Conservation (phyloP, 306 rosid species). For the Amphicarpaea edgeworthii region DNA sequence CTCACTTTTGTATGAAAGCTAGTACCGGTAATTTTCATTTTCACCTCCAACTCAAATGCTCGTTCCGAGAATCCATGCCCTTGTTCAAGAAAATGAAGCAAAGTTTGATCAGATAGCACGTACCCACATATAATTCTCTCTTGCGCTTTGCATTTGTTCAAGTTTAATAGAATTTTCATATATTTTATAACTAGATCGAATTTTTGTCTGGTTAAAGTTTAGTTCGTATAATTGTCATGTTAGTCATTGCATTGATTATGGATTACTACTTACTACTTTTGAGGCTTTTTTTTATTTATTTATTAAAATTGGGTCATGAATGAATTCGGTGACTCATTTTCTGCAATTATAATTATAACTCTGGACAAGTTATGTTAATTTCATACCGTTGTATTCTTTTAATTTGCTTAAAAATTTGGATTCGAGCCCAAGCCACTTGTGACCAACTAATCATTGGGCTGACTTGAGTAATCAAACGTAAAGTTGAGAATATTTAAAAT, state of each 20-base stretch:
- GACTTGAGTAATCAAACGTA: not conserved
- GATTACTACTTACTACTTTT: not conserved
- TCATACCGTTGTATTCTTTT: no score
- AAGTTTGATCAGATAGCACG: not conserved
- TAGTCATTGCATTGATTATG: not conserved
- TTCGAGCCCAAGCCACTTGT: not conserved
- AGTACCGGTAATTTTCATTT: not conserved
- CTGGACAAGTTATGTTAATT: no score
- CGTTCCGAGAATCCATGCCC: not conserved
- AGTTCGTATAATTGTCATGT: not conserved
- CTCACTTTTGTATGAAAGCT: constrained; percentile 11
- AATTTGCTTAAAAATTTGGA: not conserved
- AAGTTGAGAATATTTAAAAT: no score
- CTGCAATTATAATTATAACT: no score
- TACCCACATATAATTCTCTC: no score
- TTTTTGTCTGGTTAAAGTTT: not conserved
- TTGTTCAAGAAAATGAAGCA: not conserved
- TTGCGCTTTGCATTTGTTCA: constrained; percentile 14
- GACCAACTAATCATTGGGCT: not conserved
- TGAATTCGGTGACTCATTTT: not conserved
- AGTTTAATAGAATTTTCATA: not conserved
- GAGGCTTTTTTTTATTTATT: not conserved
- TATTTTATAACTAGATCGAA: not conserved
- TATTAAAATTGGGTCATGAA: not conserved
- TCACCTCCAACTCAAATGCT: not conserved